These are phyloP conservation scores for Austroboletus novae-zelandiae DNA, from an alignment of 1,284 basidiomycete genomes.

Conservation along the genomic window DNA sequence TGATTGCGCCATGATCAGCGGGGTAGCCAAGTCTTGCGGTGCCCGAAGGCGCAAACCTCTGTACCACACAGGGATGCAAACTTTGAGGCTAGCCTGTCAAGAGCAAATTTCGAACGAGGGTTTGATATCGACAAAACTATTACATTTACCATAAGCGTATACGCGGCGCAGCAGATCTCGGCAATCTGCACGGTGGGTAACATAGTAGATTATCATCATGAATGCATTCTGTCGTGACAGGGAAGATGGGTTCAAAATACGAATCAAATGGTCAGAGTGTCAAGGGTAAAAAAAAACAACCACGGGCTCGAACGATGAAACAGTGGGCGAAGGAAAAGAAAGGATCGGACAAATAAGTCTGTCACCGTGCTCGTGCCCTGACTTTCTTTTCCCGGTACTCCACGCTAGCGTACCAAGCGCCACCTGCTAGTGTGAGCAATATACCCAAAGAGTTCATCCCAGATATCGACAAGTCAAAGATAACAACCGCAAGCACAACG, in stretches of 20 bases:
- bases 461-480: constrained; percentile 83
- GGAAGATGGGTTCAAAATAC: neutral
- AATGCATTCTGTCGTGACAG: neutral
- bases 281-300: neutral
- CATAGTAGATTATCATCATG: constrained; percentile 6
- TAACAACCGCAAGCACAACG: constrained; percentile 76
- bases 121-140: neutral
- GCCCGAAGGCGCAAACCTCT: no score
- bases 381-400: constrained; percentile 61
- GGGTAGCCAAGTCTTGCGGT: no score
- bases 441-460: constrained; percentile 80
- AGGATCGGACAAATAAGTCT: neutral
- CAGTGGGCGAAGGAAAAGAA: neutral
- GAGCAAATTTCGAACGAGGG: neutral
- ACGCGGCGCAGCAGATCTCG: neutral
- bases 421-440: constrained; percentile 75
- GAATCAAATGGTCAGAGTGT: neutral
- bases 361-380: constrained; percentile 19
- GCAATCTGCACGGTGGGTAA: neutral
- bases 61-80: no score
- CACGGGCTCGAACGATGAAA: neutral
- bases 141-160: constrained; percentile 1
- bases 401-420: constrained; percentile 78
- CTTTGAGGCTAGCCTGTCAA: neutral
- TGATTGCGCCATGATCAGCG: no score